A percentile compares a stretch with the other conserved stretches of the same genome.
These are phyloP conservation scores for Heliosperma pusillum DNA, from an alignment of 148 eudicot genomes.

Conservation along the genomic window DNA sequence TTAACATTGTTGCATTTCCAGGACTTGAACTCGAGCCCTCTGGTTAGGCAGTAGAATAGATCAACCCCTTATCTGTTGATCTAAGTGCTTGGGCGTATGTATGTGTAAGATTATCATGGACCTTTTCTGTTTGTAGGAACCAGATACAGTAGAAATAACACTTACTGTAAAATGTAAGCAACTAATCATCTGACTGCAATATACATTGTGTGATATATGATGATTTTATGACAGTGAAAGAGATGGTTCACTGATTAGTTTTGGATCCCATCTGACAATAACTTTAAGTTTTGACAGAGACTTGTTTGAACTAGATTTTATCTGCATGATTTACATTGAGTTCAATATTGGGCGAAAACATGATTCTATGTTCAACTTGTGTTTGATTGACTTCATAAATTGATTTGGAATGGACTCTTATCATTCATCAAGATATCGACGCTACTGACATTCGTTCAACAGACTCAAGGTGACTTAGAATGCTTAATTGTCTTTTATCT, in stretches of 20 bases:
- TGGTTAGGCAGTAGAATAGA: background rate
- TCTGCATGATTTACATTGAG: background rate
- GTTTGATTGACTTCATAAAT: background rate
- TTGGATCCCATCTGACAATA: background rate
- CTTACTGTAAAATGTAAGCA: background rate
- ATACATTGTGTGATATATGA: background rate
- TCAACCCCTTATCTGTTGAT: background rate
- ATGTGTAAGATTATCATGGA: background rate
- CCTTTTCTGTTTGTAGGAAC: conserved; percentile 3
- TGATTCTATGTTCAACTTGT: background rate
- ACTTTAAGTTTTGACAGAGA: background rate
- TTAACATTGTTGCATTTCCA: background rate
- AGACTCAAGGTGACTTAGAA: background rate
- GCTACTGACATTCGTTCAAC: background rate
- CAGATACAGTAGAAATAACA: conserved; percentile 4
- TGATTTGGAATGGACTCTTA: background rate
- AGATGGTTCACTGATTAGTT: conserved; percentile 15
- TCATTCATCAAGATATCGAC: background rate
- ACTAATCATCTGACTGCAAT: conserved; percentile 4
- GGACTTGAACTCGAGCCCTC: background rate
- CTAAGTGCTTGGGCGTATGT: background rate
- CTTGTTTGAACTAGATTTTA: background rate
- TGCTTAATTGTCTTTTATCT: background rate
- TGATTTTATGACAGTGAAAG: conserved; percentile 14
- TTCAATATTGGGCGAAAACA: background rate